Evolutionary conservation across 2,329 filamentous ascomycete genomes (phyloP).

Genomic region (Metarhizium brunneum): DNA sequence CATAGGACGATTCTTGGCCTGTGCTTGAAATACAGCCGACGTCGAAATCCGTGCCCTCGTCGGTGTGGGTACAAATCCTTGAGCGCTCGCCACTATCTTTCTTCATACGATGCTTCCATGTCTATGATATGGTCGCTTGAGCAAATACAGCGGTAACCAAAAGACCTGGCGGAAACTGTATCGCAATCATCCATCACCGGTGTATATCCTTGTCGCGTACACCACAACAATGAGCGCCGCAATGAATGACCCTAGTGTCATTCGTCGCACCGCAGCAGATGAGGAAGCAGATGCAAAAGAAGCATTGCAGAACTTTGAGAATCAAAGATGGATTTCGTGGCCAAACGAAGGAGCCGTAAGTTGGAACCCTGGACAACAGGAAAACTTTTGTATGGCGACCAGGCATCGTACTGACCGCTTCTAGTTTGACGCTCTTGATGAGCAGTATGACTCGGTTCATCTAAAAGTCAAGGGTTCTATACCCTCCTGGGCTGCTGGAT

Average conservation of each 20-base stretch:
- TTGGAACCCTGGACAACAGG: background rate
- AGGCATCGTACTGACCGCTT: background rate
- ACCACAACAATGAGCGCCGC: conserved; percentile 13
- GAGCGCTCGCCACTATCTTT: background rate
- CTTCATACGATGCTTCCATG: background rate
- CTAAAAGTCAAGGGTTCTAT: conserved; percentile 57
- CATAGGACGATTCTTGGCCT: too few species aligned
- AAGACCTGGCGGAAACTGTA: background rate
- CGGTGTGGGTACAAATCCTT: too few species aligned
- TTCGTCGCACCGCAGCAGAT: conserved; percentile 18
- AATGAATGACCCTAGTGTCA: conserved; percentile 16
- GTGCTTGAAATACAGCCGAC: too few species aligned
- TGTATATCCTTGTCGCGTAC: background rate
- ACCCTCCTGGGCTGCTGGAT: conserved; percentile 61
- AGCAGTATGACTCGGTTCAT: conserved; percentile 55
- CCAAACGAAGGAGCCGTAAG: conserved; percentile 38
- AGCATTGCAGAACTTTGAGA: conserved; percentile 16
- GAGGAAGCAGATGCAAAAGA: conserved; percentile 16
- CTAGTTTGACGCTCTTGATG: conserved; percentile 59
- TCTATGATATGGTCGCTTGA: background rate
- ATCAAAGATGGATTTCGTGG: conserved; percentile 31
- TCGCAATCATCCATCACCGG: too few species aligned
- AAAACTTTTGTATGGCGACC: background rate
- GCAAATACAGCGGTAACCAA: background rate
- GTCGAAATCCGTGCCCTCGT: too few species aligned